Base-by-base conservation (phyloP, 2,329 filamentous ascomycete species). In the Leptographium flavum region DNA sequence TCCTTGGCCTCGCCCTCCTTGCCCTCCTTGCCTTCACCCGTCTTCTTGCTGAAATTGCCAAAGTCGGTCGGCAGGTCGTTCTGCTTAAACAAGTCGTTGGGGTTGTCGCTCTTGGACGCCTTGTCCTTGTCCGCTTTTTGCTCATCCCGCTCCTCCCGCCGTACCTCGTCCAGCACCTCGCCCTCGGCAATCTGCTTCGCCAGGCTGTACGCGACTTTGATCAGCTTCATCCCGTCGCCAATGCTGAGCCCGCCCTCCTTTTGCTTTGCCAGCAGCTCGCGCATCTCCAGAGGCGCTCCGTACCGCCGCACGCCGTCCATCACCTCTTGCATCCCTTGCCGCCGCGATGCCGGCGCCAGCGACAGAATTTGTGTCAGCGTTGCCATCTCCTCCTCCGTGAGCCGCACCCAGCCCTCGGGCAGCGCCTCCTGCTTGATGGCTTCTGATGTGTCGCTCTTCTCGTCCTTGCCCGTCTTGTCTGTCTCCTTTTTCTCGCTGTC, bases 211-310 rank as follows among this genome's bases (percentile, higher is more conserved):
- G 74, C 68, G 49, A 80, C 62, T 27, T 70, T 66, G 54, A 75
- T 68, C 45, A 80, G 60, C 58, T 78, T 79, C 35, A 81, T 74
- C 17, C 76, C 74, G 11, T 70, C 59, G 58, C 64, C 55, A 66
- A 67, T 57, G 53, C 53, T 54, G 27, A 58, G 49, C 1, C 54
- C 63, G 51, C 70, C 69, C 42, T 76, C 68, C 60, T 81, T 72
- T 43, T 82, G 70, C 51, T 73, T 71, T 32, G 61, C 57, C 36
- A 76, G 60, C 48, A 77, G 55, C 33, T 81, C 71, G 45, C 74
- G 71, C 17, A 87, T 63, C 57, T 87, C 84, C 21, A 64, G 55
- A 1, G 86, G 84, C 15, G 87, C 74, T 10, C 87, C 87, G 36
- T 79, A 70, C 49, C 70, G 69, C 63, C 79, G 76, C 49, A 90